Conservation (phyloP, 2,329 filamentous ascomycete genomes). For the Colletotrichum musicola region DNA sequence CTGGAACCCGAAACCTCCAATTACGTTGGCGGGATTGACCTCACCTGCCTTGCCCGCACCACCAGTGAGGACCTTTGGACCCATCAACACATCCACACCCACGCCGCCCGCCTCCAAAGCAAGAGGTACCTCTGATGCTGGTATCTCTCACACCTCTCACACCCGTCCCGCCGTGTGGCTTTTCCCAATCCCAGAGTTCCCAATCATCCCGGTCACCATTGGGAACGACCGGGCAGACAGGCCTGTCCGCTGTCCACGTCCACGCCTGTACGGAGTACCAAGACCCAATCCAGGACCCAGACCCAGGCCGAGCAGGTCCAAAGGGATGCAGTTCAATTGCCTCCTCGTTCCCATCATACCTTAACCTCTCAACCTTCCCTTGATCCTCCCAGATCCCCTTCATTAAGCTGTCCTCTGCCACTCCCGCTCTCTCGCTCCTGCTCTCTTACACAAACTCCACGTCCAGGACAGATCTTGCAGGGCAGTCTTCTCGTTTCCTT, state of each 20-base stretch:
- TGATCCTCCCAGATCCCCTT: constrained; percentile 31
- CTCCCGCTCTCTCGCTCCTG: constrained; percentile 9
- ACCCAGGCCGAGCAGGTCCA: constrained; percentile 26
- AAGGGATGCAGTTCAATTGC: constrained; percentile 39
- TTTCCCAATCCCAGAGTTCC: constrained; percentile 30
- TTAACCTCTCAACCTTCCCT: constrained; percentile 33
- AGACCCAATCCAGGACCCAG: constrained; percentile 34
- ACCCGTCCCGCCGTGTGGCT: neutral
- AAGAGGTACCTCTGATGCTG: constrained; percentile 4
- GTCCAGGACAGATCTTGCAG: constrained; percentile 33
- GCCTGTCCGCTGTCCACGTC: neutral
- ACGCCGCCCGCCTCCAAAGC: constrained; percentile 33
- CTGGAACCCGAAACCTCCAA: constrained; percentile 34
- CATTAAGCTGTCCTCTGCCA: constrained; percentile 39
- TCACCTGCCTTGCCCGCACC: constrained; percentile 31
- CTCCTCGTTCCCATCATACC: constrained; percentile 36
- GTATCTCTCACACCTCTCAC: constrained; percentile 1
- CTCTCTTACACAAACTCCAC: constrained; percentile 22
- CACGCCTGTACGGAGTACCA: neutral
- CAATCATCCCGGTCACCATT: constrained; percentile 34
- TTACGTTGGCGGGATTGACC: constrained; percentile 35
- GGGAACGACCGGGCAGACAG: constrained; percentile 23
- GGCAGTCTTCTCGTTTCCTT: constrained; percentile 39
- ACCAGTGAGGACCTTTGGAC: constrained; percentile 35
- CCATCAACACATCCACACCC: constrained; percentile 36